These are phyloP conservation scores for Ettlia oleoabundans DNA, from an alignment of 139 green algal species.

Conservation along the genomic window DNA sequence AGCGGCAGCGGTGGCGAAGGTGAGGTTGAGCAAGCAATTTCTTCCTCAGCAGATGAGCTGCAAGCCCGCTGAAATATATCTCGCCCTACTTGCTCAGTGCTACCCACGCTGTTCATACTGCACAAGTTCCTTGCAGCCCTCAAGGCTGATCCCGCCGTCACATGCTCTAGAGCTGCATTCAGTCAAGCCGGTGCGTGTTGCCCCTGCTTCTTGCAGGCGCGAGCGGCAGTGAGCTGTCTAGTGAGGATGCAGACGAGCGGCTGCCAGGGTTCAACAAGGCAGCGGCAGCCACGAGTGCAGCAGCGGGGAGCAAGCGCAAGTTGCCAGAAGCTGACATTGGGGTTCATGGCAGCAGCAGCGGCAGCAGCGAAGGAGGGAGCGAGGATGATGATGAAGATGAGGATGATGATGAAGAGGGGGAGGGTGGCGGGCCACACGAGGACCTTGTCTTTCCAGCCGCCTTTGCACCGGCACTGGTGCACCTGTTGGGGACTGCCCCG, in stretches of 20 bases:
- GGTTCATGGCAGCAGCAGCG: background rate
- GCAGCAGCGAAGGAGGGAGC: background rate
- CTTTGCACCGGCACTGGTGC: constrained; percentile 28
- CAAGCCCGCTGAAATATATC: no score
- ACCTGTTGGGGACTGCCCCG: constrained; percentile 24
- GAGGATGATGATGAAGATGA: background rate
- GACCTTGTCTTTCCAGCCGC: constrained; percentile 33
- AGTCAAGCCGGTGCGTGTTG: no score
- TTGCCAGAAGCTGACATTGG: background rate
- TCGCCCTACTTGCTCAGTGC: background rate
- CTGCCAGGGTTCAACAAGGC: background rate
- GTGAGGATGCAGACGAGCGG: background rate
- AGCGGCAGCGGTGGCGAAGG: background rate
- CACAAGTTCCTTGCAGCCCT: no score
- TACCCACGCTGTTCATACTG: background rate
- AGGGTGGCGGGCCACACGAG: background rate
- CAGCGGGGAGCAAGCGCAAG: constrained; percentile 11
- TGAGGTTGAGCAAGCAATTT: no score
- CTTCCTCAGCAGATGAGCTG: no score
- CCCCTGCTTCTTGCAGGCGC: no score
- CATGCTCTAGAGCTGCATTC: no score
- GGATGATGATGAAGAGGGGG: background rate
- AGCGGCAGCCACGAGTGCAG: background rate
- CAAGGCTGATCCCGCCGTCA: no score
- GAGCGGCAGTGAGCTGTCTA: background rate